A percentile compares a stretch with the other conserved stretches of the same genome.
Evolutionary conservation across 140 eudicot species (phyloP).

Genomic region (Anethum foeniculum): DNA sequence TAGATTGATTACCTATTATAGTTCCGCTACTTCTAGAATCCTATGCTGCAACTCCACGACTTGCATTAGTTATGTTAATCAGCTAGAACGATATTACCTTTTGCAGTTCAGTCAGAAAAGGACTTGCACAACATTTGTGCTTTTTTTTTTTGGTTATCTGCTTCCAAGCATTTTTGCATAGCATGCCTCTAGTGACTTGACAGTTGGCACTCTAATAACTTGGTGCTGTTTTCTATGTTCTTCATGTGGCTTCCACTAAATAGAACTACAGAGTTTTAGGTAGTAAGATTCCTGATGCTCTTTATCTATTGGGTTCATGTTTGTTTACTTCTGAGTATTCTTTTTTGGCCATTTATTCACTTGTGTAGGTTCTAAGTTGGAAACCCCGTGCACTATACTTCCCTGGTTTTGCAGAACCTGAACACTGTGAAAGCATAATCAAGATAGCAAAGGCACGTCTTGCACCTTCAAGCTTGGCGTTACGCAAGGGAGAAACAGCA

Average conservation of each 20-base stretch:
- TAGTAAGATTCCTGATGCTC: background rate
- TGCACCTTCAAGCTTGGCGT: conserved; percentile 76
- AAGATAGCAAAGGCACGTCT: conserved; percentile 60
- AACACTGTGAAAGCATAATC: conserved; percentile 62
- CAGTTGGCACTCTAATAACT: background rate
- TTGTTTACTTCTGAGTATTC: background rate
- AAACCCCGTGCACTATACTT: conserved; percentile 70
- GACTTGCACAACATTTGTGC: background rate
- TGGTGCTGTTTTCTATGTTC: background rate
- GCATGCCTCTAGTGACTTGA: background rate
- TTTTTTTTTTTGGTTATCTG: background rate
- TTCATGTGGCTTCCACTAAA: background rate
- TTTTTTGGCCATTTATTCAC: conserved; percentile 8
- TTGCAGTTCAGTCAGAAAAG: background rate
- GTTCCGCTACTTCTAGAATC: background rate
- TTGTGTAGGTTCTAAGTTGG: conserved; percentile 73
- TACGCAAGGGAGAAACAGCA: conserved; percentile 73
- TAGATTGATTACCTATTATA: background rate
- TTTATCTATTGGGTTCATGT: background rate
- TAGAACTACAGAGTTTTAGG: background rate
- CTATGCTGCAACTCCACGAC: background rate
- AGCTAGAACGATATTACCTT: background rate
- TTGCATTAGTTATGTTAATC: background rate
- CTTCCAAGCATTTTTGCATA: background rate
- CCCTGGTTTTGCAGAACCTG: conserved; percentile 68